phyloP scores from a whole-genome alignment of 441 rosid species.

The Erysimum pusillum region DNA sequence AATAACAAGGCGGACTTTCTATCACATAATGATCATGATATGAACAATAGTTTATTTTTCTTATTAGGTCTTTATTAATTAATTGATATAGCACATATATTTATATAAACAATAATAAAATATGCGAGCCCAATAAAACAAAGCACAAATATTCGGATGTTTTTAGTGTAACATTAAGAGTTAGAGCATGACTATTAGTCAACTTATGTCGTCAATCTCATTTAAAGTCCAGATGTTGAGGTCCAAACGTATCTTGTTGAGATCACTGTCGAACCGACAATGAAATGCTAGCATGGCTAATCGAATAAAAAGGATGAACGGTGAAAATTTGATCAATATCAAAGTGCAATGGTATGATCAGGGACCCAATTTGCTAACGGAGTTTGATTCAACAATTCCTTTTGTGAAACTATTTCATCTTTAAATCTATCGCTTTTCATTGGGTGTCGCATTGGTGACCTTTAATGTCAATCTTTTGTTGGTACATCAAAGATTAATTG shows the following conservation, averaged over 20 bases:
- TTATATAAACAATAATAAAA: not conserved
- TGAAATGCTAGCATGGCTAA: constrained; percentile 21
- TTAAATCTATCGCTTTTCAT: not conserved
- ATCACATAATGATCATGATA: not conserved
- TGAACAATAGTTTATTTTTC: not conserved
- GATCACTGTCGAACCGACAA: constrained; percentile 13
- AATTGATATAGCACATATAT: not conserved
- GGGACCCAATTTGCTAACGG: constrained; percentile 7
- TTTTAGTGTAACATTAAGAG: not conserved
- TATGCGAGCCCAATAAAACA: not conserved
- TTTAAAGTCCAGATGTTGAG: constrained; percentile 11
- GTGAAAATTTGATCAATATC: constrained; percentile 27
- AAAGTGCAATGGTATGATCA: constrained; percentile 10
- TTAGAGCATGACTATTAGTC: constrained; percentile 30
- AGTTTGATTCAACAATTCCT: constrained; percentile 27
- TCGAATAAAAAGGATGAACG: constrained; percentile 24
- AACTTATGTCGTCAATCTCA: constrained; percentile 23
- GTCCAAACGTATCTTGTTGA: constrained; percentile 18
- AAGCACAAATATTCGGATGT: not conserved
- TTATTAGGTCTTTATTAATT: not conserved
- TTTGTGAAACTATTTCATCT: constrained; percentile 9
- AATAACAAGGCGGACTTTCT: not conserved
- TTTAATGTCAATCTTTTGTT: constrained; percentile 39
- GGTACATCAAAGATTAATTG: constrained; percentile 21
- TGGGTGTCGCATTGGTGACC: constrained; percentile 35